A percentile compares a stretch with the other conserved stretches of the same genome.
phyloP scores from a whole-genome alignment of 1,139 yeast genomes.

The Debaryomycetaceae sp. region DNA sequence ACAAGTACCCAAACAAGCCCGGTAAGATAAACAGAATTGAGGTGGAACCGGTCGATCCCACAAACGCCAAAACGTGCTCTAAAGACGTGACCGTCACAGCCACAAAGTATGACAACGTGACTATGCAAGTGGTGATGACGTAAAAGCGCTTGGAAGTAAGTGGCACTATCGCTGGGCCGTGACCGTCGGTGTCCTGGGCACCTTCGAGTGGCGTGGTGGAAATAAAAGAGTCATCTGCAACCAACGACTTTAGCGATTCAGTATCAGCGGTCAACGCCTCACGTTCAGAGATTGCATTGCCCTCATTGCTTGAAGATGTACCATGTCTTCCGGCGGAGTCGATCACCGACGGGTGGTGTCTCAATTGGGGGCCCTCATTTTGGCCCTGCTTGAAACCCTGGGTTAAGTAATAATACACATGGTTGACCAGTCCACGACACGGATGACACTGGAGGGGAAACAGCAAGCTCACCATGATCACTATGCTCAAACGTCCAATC shows the following conservation, averaged over 20 bases:
- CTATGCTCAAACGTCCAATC: slow-evolving; percentile 68
- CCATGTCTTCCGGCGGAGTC: slow-evolving; percentile 3
- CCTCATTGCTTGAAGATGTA: slow-evolving; percentile 7
- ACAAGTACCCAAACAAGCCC: slow-evolving; percentile 78
- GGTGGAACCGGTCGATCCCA: slow-evolving; percentile 94
- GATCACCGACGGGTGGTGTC: slow-evolving; percentile 7
- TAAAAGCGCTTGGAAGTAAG: slow-evolving; percentile 50
- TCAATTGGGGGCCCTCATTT: slow-evolving; percentile 13
- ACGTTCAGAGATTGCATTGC: slow-evolving; percentile 5
- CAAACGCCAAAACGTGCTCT: slow-evolving; percentile 84
- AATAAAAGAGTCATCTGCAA: slow-evolving; percentile 32
- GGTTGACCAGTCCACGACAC: slow-evolving; percentile 68
- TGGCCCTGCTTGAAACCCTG: slow-evolving; percentile 21
- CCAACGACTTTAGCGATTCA: slow-evolving; percentile 16
- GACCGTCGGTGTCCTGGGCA: slow-evolving; percentile 47
- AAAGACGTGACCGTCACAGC: slow-evolving; percentile 76
- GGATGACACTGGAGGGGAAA: slow-evolving; percentile 79
- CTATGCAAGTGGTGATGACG: slow-evolving; percentile 61
- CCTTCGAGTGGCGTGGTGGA: slow-evolving; percentile 50
- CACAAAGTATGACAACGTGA: slow-evolving; percentile 60
- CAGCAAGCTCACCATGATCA: slow-evolving; percentile 62
- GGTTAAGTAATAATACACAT: slow-evolving; percentile 52
- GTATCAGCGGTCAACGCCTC: slow-evolving; percentile 17
- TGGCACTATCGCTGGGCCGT: slow-evolving; percentile 49
- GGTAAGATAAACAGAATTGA: slow-evolving; percentile 91